A percentile compares a stretch with the other conserved stretches of the same genome.
phyloP scores from a whole-genome alignment of 176 grass and related monocot species.

The Urochloa ruziziensis region DNA sequence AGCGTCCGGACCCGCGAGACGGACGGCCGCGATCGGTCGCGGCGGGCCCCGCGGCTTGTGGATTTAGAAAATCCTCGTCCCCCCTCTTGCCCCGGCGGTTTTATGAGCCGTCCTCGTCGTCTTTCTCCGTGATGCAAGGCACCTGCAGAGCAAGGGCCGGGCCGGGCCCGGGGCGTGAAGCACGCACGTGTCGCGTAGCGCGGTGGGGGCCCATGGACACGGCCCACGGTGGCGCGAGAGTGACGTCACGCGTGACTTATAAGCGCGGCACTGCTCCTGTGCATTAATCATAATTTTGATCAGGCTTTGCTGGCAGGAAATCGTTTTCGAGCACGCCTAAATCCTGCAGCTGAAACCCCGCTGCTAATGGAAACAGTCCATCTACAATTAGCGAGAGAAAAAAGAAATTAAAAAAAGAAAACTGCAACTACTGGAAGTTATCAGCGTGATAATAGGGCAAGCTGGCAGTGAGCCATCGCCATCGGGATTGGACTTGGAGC shows the following conservation, averaged over 20 bases:
- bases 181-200: conserved; percentile 19
- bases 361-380: neutral
- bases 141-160: neutral
- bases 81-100: neutral
- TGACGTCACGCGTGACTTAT: conserved; percentile 21
- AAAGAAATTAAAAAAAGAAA: no score
- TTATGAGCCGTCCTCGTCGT: conserved; percentile 16
- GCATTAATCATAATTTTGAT: neutral
- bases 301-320: neutral
- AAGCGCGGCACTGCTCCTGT: neutral
- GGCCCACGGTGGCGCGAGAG: neutral
- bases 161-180: neutral
- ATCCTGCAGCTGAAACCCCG: neutral
- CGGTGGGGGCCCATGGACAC: neutral
- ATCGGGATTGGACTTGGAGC: neutral
- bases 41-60: neutral
- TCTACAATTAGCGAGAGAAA: neutral
- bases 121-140: neutral
- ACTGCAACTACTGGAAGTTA: no score
- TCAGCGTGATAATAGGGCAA: neutral
- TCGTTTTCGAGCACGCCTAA: neutral
- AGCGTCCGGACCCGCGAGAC: no score
- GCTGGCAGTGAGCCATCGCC: neutral
- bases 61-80: neutral
- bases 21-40: neutral